A percentile compares a stretch with the other conserved stretches of the same genome.
Evolutionary conservation across 2,329 filamentous ascomycete genomes (phyloP).

Genomic region (Epichloe gansuensis): DNA sequence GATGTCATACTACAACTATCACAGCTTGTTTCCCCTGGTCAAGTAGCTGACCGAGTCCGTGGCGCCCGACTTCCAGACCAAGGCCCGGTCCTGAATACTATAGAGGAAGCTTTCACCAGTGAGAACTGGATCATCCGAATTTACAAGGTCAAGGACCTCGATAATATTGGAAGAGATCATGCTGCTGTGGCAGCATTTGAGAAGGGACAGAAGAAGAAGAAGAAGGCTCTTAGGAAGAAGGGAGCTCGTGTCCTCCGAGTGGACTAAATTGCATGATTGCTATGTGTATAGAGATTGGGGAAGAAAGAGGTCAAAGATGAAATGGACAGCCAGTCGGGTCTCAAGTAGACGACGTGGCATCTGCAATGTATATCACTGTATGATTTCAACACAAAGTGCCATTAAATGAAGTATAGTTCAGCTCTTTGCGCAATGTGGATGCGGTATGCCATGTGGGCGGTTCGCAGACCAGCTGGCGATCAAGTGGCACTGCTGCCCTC

Average conservation of each 20-base stretch:
- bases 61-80: constrained; percentile 68
- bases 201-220: constrained; percentile 75
- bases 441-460: not conserved
- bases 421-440: not conserved
- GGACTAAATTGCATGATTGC: constrained; percentile 39
- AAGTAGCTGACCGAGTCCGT: constrained; percentile 84
- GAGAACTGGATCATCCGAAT: constrained; percentile 99
- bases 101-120: constrained; percentile 96
- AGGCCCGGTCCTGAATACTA: constrained; percentile 70
- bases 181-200: constrained; percentile 57
- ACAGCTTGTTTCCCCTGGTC: constrained; percentile 83
- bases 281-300: constrained; percentile 4
- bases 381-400: constrained; percentile 13
- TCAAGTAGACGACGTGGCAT: constrained; percentile 6
- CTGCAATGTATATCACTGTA: constrained; percentile 28
- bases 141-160: constrained; percentile 98
- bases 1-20: constrained; percentile 99
- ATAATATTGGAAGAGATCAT: constrained; percentile 90
- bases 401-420: not conserved
- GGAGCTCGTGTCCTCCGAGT: constrained; percentile 60
- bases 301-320: constrained; percentile 12
- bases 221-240: constrained; percentile 60
- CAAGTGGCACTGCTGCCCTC: not conserved
- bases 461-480: not conserved
- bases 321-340: not conserved